These are phyloP conservation scores for Colletotrichum graminicola DNA, from an alignment of 2,329 filamentous ascomycete genomes.

Conservation along the genomic window DNA sequence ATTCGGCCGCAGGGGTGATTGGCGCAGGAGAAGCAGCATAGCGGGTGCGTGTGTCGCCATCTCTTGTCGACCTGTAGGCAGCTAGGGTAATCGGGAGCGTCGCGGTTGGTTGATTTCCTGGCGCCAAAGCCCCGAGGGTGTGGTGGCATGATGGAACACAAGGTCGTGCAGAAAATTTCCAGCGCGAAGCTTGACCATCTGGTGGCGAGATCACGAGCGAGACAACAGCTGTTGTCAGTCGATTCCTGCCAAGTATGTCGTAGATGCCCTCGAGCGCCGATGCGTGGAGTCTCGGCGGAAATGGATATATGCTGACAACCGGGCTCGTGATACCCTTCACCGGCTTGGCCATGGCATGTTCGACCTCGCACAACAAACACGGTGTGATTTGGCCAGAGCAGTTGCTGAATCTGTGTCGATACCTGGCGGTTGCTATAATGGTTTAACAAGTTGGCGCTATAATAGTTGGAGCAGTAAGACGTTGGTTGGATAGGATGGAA, in stretches of 20 bases:
- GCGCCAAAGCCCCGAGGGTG: constrained; percentile 18
- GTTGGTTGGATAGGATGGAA: constrained; percentile 19
- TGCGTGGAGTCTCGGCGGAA: neutral
- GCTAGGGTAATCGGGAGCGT: constrained; percentile 33
- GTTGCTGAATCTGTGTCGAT: neutral
- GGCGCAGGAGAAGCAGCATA: neutral
- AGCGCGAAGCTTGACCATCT: constrained; percentile 16
- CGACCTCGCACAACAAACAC: constrained; percentile 14
- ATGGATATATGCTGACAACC: constrained; percentile 6
- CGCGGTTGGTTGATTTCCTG: constrained; percentile 34
- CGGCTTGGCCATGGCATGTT: constrained; percentile 21
- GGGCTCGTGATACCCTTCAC: constrained; percentile 39
- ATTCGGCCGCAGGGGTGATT: constrained; percentile 6
- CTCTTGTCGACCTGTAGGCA: constrained; percentile 15
- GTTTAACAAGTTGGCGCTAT: constrained; percentile 1
- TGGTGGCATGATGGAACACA: constrained; percentile 36
- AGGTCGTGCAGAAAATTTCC: constrained; percentile 12
- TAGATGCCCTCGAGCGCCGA: neutral
- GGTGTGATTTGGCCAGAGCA: constrained; percentile 14
- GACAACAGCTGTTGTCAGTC: constrained; percentile 40
- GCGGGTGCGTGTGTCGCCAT: constrained; percentile 17
- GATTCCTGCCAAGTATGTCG: constrained; percentile 9
- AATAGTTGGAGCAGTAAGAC: constrained; percentile 2
- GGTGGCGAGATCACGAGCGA: constrained; percentile 34
- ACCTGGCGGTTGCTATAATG: constrained; percentile 6